Conservation (phyloP, 208 protist genomes). For the Trypanosoma melophagium region DNA sequence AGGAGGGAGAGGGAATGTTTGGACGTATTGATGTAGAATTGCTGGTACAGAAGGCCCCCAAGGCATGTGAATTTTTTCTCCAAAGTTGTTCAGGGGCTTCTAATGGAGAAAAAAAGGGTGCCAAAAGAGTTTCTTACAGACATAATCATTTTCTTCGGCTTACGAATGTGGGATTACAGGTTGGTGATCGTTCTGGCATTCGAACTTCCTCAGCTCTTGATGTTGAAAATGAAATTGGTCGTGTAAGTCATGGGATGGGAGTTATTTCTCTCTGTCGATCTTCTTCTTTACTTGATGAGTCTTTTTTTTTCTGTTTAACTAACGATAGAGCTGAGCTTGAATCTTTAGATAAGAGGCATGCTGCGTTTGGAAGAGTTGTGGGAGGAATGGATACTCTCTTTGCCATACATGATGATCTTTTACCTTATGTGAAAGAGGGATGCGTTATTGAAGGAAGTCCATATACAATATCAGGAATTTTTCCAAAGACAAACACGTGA, state of each 20-base stretch:
- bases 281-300: conserved; percentile 52
- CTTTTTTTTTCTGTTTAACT: conserved; percentile 85
- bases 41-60: conserved; percentile 47
- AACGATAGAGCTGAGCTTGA: conserved; percentile 55
- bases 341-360: conserved; percentile 69
- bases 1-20: conserved; percentile 29
- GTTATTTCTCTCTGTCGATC: conserved; percentile 71
- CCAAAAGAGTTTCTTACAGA: conserved; percentile 58
- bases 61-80: conserved; percentile 70
- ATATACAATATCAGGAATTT: conserved; percentile 37
- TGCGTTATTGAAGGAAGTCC: conserved; percentile 43
- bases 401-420: conserved; percentile 36
- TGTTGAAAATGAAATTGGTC: conserved; percentile 64
- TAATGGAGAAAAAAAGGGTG: conserved; percentile 48
- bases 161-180: conserved; percentile 68
- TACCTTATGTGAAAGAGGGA: conserved; percentile 46
- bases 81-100: conserved; percentile 39
- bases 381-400: conserved; percentile 52
- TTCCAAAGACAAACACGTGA: conserved; percentile 22
- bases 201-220: conserved; percentile 47
- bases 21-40: conserved; percentile 35
- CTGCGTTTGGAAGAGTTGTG: conserved; percentile 70
- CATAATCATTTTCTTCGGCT: conserved; percentile 60
- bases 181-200: conserved; percentile 48
- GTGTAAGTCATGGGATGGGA: conserved; percentile 47